phyloP scores from a whole-genome alignment of 1,284 basidiomycete genomes.

The Pisolithus thermaeus region DNA sequence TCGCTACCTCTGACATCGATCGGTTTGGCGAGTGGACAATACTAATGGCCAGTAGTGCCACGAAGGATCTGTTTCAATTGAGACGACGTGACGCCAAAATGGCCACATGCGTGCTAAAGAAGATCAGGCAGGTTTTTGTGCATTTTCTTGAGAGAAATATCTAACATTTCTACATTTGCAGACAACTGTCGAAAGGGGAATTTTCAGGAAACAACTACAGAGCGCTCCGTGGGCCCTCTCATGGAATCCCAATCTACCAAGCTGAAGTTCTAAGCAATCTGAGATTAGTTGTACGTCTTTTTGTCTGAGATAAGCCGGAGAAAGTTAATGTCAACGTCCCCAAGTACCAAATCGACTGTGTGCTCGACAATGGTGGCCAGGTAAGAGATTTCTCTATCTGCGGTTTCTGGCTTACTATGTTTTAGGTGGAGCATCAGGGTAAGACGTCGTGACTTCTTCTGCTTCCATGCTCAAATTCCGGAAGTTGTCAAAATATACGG shows the following conservation, averaged over 20 bases:
- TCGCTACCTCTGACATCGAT: slow-evolving; percentile 29
- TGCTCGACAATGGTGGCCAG: not conserved
- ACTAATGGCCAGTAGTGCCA: slow-evolving; percentile 38
- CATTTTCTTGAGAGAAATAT: not conserved
- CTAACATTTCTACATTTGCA: not conserved
- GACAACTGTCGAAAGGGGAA: not conserved
- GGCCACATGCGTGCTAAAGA: not conserved
- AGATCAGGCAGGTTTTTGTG: not conserved
- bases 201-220: not conserved
- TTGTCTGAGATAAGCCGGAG: too few species aligned
- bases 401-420: not conserved
- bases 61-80: slow-evolving; percentile 34
- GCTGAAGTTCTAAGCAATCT: slow-evolving; percentile 56
- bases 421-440: not conserved
- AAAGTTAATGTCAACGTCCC: not conserved
- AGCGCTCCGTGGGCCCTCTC: slow-evolving; percentile 25
- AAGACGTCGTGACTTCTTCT: not conserved
- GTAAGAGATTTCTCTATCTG: not conserved
- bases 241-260: slow-evolving; percentile 50
- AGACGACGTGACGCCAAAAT: slow-evolving; percentile 13
- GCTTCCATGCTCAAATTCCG: slow-evolving; percentile 21
- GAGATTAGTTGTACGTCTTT: slow-evolving; percentile 30
- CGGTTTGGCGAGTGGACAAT: slow-evolving; percentile 47
- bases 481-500: slow-evolving; percentile 51
- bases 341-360: slow-evolving; percentile 32